Base-by-base conservation (phyloP, 2,329 filamentous ascomycete species). In the Monilinia laxa region DNA sequence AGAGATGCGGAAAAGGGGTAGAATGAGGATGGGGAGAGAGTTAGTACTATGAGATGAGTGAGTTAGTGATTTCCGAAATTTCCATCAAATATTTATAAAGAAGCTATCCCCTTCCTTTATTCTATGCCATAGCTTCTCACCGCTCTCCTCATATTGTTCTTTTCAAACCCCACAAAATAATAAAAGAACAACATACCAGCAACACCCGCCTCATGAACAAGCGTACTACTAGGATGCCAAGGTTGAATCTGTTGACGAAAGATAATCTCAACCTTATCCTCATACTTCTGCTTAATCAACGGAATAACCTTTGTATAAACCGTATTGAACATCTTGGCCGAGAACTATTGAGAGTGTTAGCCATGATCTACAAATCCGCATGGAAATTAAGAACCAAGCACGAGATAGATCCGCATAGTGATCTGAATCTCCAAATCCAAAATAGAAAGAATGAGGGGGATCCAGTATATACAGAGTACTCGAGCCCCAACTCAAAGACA, bases 181-280 rank as follows among this genome's bases (percentile, higher is more conserved):
- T 1, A 58, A 40, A 38, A 47, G 5, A 51, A 28, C 12, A 6
- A 23, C 53, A 18, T 49, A 65, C 2, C 92, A 3, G 93, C 94
- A 42, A 92, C 85, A 4, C 83, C 93, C 42, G 93, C 90, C 83
- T 98, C 94, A 81, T 94, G 91, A 66, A 86, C 83, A 14, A 93
- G 83, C 9, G 90, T 93, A 52, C 87, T 93, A 25, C 90, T 92
- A 1, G 94, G 94, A 80, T 98, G 93, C 94, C 94, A 97, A 18
- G 93, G 92, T 81, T 97, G 93, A 74, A 97, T 87, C 77, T 97
- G 93, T 77, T 94, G 93, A 60, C 93, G 90, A 82, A 97, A 91
- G 75, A 98, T 85, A 72, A 96, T 82, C 73, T 90, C 84, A 3
- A 97, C 80, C 69, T 83, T 83, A 68, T 69, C 70, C 31, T 80